Base-by-base conservation (phyloP, 2,329 filamentous ascomycete species). In the Ilyonectria sp. region DNA sequence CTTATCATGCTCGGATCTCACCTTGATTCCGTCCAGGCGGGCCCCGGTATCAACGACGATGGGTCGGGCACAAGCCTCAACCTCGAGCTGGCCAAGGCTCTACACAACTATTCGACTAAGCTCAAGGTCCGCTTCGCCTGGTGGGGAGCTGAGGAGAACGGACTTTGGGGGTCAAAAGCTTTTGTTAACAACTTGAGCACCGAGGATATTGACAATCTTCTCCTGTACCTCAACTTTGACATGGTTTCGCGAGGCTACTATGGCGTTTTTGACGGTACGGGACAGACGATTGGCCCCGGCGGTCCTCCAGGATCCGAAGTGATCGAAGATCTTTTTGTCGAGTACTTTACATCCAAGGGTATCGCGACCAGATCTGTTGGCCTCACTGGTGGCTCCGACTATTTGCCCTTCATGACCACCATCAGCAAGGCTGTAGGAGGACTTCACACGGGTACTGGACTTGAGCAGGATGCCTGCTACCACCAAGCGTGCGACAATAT, bases 401-500 rank as follows among this genome's bases (percentile, higher is more conserved):
- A 91, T 69, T 87, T 86, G 13, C 85, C 87, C 1, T 91, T 92
- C 81, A 81, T 88, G 37, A 81, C 86, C 44, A 80, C 85, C 29
- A 85, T 87, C 43, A 59, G 75, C 8, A 80, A 90, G 89, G 73
- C 87, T 82, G 19, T 84, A 78, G 46, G 88, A 81, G 88, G 88
- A 9, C 81, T 91, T 21, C 89, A 89, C 73, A 91, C 89, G 4
- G 90, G 90, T 4, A 76, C 74, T 0, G 74, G 73, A 3, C 68
- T 71, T 0, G 73, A 60, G 35, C 74, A 76, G 17, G 74, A 76
- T 26, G 73, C 74, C 1, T 76, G 76, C 69, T 77, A 78, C 71
- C 74, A 81, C 63, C 75, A 80, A 31, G 80, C 79, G 4, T 82
- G 81, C 35, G 82, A 84, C 37, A 75, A 78, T 60, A 77, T 82